These are phyloP conservation scores for Neodidymelliopsis sp. DNA, from an alignment of 2,329 filamentous ascomycete genomes.

Conservation along the genomic window DNA sequence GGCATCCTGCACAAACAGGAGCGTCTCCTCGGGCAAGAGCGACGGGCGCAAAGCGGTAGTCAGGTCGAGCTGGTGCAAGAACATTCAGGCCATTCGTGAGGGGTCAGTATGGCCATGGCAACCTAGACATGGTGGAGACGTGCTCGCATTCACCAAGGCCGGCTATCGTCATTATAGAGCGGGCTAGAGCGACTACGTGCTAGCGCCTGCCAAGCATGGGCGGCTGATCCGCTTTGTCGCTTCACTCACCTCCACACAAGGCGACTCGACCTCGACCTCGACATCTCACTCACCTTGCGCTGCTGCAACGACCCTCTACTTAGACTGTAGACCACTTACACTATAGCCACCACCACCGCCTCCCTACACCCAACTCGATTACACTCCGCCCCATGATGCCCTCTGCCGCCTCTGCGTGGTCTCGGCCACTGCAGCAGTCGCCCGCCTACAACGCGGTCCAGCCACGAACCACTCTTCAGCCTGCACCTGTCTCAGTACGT, in stretches of 20 bases:
- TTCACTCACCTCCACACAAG: slow-evolving; percentile 31
- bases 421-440: slow-evolving; percentile 32
- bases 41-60: slow-evolving; percentile 94
- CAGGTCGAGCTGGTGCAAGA: slow-evolving; percentile 92
- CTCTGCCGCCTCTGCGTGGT: slow-evolving; percentile 38
- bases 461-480: slow-evolving; percentile 51
- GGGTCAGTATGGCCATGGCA: slow-evolving; percentile 23
- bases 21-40: slow-evolving; percentile 89
- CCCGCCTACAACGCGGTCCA: slow-evolving; percentile 57
- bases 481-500: slow-evolving; percentile 33
- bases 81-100: slow-evolving; percentile 74
- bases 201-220: slow-evolving; percentile 20
- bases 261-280: slow-evolving; percentile 14
- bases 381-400: slow-evolving; percentile 34
- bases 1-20: slow-evolving; percentile 96
- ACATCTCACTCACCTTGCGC: slow-evolving; percentile 8
- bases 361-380: slow-evolving; percentile 12
- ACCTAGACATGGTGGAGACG: slow-evolving; percentile 12
- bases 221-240: slow-evolving; percentile 27
- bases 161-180: slow-evolving; percentile 28
- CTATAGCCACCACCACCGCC: slow-evolving; percentile 14
- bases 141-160: slow-evolving; percentile 21
- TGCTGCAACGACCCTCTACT: not conserved
- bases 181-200: slow-evolving; percentile 17
- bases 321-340: slow-evolving; percentile 25